Evolutionary conservation across 257 asterid genomes (phyloP), one percentile per base, ranked within the genome.

Genomic region (Scutellaria baicalensis): DNA sequence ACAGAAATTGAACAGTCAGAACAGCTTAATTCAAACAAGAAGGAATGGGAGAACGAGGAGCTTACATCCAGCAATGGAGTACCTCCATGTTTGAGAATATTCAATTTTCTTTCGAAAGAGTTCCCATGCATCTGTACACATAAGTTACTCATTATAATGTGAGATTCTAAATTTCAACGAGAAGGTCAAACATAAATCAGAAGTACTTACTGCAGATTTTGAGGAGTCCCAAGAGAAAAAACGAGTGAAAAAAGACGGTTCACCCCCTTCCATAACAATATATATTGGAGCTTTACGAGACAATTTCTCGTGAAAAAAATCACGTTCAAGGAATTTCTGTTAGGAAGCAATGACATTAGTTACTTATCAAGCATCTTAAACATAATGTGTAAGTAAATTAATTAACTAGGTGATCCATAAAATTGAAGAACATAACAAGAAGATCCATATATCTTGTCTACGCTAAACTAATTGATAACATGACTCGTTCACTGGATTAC

Each of bases 91-190:
- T 85, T 95, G 62, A 95, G 72, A 74, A 89, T 80, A 48, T 90
- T 61, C 74, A 95, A 84, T 77, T 88, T 95, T 78, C 97, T 95
- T 81, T 95, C 91, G 83, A 92, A 95, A 56, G 99, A 95, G 85
- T 93, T 77, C 54, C 96, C 99, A 48, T 79, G 96, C 88, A 89
- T 84, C 99, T 93, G 92, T 50, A 82, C 71, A 76, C 54, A 66
- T 39, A 71, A 59, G 18, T 66, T 11, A 66, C 9, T 48, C 21
- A 49, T 54, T 42, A 50, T 65, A 68, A 73, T 78, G 70, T 27
- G 66, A 77, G 59, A 51, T 55, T 44, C 27, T 44, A 39, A 38
- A 14, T 11, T 49, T 18, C 11, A n/a, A n/a, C n/a, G 39, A 59
- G 35, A 36, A 70, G 45, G 36, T n/a, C 36, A 63, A 17, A 67